Conservation (phyloP, 2,329 filamentous ascomycete species). For the Xylariaceae sp. region DNA sequence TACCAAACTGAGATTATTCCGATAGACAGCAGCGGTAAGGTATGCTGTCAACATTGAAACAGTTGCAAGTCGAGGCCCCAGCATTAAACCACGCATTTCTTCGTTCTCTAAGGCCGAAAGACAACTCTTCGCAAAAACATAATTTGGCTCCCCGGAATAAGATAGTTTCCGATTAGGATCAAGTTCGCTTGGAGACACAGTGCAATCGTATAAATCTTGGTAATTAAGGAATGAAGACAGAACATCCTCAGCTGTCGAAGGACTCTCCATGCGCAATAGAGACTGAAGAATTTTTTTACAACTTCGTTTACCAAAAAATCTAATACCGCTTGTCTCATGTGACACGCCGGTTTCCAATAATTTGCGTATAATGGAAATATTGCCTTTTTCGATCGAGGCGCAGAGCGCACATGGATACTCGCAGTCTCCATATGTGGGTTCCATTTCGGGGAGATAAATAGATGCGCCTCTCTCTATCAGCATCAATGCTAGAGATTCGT, state of each 20-base stretch:
- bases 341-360: not conserved
- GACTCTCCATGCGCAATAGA: not conserved
- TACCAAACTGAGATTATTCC: not conserved
- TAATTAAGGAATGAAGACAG: not conserved
- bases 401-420: too few relatives aligned
- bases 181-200: too few relatives aligned
- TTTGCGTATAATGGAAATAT: not conserved
- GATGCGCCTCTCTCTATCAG: conserved; percentile 11
- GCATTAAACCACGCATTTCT: not conserved
- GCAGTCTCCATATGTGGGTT: too few relatives aligned
- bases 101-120: too few relatives aligned
- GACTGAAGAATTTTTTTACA: too few relatives aligned
- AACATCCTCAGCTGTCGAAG: not conserved
- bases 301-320: too few relatives aligned
- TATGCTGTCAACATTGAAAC: not conserved
- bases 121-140: too few relatives aligned
- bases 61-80: conserved; percentile 4
- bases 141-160: too few relatives aligned
- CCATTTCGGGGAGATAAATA: too few relatives aligned
- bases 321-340: too few relatives aligned
- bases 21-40: not conserved
- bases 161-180: too few relatives aligned
- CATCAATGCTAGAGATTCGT: not conserved
- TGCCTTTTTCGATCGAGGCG: not conserved
- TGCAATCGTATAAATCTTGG: too few relatives aligned